Conservation (phyloP, 495 filamentous ascomycete genomes). For the Penicillium dipodomyicola region DNA sequence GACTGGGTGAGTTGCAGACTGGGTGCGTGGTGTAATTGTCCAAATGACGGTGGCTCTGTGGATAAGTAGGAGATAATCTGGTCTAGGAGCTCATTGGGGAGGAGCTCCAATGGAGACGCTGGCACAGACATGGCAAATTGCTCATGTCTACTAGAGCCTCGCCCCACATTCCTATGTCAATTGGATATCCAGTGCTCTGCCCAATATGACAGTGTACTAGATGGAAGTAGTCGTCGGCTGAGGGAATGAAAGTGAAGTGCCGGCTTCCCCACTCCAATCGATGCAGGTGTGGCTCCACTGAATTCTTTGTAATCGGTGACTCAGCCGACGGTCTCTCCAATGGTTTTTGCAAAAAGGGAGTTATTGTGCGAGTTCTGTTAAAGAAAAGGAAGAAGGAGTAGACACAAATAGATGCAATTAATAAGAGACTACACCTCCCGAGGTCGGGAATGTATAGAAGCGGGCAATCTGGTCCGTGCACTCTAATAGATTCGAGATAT, state of each 20-base stretch:
- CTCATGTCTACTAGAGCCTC: constrained; percentile 1
- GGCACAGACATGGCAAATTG: background rate
- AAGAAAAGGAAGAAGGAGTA: background rate
- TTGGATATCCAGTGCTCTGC: background rate
- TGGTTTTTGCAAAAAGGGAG: background rate
- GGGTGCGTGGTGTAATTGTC: constrained; percentile 29
- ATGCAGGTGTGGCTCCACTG: constrained; percentile 13
- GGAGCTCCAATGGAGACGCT: constrained; percentile 18
- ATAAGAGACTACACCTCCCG: too few species aligned
- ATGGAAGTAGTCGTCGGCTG: constrained; percentile 19
- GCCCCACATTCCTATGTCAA: constrained; percentile 7
- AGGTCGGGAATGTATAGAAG: background rate
- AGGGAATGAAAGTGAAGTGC: constrained; percentile 20
- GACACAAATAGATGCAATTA: background rate
- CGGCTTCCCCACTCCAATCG: constrained; percentile 20
- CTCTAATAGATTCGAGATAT: background rate
- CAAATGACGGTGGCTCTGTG: constrained; percentile 29
- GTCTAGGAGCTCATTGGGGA: constrained; percentile 46
- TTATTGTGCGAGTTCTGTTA: background rate
- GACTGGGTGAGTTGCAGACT: constrained; percentile 22
- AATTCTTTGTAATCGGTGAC: constrained; percentile 27
- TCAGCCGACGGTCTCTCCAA: constrained; percentile 15
- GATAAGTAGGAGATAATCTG: constrained; percentile 35
- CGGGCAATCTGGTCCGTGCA: background rate
- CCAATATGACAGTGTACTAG: background rate